Base-by-base conservation (phyloP, 805 yeast species). In the Candida oleophila region DNA sequence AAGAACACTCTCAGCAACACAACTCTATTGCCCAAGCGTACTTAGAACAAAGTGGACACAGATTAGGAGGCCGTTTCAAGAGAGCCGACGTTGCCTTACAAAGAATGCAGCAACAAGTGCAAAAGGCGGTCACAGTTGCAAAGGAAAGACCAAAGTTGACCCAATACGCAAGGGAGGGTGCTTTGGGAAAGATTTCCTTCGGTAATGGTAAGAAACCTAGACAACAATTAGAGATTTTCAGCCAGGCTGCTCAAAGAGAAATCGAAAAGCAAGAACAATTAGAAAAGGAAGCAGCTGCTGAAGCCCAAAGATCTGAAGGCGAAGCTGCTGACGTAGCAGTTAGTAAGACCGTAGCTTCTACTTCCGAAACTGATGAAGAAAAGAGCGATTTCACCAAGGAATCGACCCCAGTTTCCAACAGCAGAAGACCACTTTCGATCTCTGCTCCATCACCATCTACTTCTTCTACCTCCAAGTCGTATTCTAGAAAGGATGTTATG, bases 71-170 rank as follows among this genome's bases (percentile, higher is more conserved):
- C 43, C 82, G 90, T 64, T 75, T 82, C 52, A 86, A 83, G 68
- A 76, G 92, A 64, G 92, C 91, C 7, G 96, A 89, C 65, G 83
- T 89, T 53, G 97, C 96, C 1, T 76, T 91, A 59, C 96, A 89
- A 73, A 84, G 97, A 75, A 89, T 94, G 96, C 97, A 92, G 70
- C 96, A 90, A 64, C 98, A 92, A 71, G 96, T 92, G 44, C 95
- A 90, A 61, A 89, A 87, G 59, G 98, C 98, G 14, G 97, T 92
- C 15, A 87, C 92, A 45, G 92, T 89, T 35, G 99, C 97, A 20
- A 88, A 89, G 62, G 96, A 89, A 59, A 81, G 89, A 70, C 86
- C 89, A 45, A 83, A 83, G 68, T 70, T 77, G 34, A 76, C 78
- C 38, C 83, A 78, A 52, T 81, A 81, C 55, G 81, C 82, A 25